phyloP scores from a whole-genome alignment of 1,284 basidiomycete species.

The Erythrobasidium hasegawianum region DNA sequence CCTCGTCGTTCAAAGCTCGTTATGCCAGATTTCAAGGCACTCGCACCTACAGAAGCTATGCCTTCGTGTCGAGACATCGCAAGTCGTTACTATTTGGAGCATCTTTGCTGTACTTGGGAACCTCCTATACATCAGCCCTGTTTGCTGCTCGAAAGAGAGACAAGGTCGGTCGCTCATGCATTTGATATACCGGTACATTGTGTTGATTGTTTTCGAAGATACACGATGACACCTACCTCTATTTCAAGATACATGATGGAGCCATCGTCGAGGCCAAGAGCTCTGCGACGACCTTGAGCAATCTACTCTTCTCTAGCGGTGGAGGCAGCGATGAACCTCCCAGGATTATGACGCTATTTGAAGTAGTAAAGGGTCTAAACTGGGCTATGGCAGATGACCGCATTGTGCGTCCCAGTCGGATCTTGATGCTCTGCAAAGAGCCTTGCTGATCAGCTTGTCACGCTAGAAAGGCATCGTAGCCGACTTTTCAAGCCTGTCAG shows the following conservation, averaged over 20 bases:
- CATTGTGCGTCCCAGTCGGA: conserved; percentile 43
- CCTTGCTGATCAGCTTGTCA: not conserved
- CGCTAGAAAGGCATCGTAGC: conserved; percentile 50
- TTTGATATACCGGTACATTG: too few relatives aligned
- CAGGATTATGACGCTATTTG: conserved; percentile 49
- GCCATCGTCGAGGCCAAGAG: conserved; percentile 45
- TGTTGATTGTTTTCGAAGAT: too few relatives aligned
- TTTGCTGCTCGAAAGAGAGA: conserved; percentile 38
- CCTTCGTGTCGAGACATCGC: conserved; percentile 19
- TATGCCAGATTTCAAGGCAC: conserved; percentile 23
- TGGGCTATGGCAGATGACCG: conserved; percentile 49
- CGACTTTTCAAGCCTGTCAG: conserved; percentile 50
- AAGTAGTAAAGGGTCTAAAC: conserved; percentile 50
- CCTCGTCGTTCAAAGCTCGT: conserved; percentile 5
- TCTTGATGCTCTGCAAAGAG: too few relatives aligned
- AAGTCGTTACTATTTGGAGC: conserved; percentile 22
- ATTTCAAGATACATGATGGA: conserved; percentile 45
- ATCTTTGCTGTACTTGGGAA: conserved; percentile 9
- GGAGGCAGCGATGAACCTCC: conserved; percentile 42
- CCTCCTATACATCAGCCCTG: conserved; percentile 33
- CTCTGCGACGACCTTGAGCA: conserved; percentile 37
- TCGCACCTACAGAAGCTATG: conserved; percentile 6
- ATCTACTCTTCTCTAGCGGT: conserved; percentile 39
- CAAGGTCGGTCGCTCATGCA: too few relatives aligned
- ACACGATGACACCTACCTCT: conserved; percentile 40